Evolutionary conservation across 192 early-diverging fungal genomes (phyloP).

Genomic region (Entophlyctis luteolus): DNA sequence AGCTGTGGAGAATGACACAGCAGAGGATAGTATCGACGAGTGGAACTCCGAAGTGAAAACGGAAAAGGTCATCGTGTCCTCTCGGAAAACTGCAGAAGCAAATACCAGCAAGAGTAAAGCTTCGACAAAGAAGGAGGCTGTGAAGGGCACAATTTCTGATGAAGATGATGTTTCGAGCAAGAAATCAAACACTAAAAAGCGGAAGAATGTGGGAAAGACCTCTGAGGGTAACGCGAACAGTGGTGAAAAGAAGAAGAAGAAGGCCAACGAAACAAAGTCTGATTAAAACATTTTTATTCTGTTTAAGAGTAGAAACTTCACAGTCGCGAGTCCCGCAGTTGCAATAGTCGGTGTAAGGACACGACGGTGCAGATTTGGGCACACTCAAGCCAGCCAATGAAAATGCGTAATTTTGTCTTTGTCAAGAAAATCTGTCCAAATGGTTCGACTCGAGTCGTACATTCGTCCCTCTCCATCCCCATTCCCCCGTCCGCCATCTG

Average conservation of each 20-base stretch:
- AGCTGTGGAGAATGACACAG: slow-evolving; percentile 10
- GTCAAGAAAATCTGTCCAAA: no score
- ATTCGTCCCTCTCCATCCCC: no score
- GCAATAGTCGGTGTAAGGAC: no score
- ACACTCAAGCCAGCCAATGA: no score
- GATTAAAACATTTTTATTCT: no score
- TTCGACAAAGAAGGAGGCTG: not conserved
- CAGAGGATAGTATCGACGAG: slow-evolving; percentile 3
- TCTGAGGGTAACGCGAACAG: not conserved
- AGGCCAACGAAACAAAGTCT: not conserved
- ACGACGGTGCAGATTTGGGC: no score
- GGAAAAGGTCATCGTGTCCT: not conserved
- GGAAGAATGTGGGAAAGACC: not conserved
- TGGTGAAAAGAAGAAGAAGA: slow-evolving; percentile 7
- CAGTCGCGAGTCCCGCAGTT: no score
- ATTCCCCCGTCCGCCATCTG: no score
- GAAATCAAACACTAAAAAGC: not conserved
- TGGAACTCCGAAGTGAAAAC: not conserved
- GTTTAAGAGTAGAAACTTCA: no score
- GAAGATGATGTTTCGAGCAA: not conserved
- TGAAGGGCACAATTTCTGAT: not conserved
- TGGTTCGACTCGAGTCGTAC: no score
- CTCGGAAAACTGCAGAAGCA: not conserved
- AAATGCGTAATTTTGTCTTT: no score
- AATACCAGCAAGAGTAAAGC: not conserved